These are phyloP conservation scores for Amauroascus verrucosus DNA, from an alignment of 2,329 filamentous ascomycete genomes.

Conservation along the genomic window DNA sequence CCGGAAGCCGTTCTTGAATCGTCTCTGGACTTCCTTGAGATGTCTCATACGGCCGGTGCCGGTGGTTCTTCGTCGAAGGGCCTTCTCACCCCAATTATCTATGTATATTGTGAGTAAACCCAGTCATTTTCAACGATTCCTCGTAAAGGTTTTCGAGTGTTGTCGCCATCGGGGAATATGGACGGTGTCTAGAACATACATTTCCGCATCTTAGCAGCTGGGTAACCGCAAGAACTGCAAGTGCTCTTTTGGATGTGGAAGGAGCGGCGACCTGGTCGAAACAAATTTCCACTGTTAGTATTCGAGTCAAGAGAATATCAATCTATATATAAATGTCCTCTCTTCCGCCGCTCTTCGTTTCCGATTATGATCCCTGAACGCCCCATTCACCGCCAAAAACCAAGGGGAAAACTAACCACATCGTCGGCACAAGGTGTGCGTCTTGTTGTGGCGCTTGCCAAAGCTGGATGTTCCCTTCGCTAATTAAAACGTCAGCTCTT, in stretches of 20 bases:
- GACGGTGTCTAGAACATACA: conserved; percentile 54
- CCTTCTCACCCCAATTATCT: conserved; percentile 99
- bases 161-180: neutral
- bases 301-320: neutral
- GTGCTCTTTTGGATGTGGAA: conserved; percentile 99
- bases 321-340: neutral
- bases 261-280: conserved; percentile 68
- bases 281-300: conserved; percentile 12
- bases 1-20: conserved; percentile 98
- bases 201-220: conserved; percentile 92
- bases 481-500: conserved; percentile 41
- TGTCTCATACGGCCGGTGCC: conserved; percentile 93
- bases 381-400: neutral
- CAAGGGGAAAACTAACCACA: conserved; percentile 62
- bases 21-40: conserved; percentile 82
- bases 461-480: conserved; percentile 64
- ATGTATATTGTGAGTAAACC: conserved; percentile 21
- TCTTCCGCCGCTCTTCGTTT: neutral
- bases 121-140: neutral
- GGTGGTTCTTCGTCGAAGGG: conserved; percentile 99
- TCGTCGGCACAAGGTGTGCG: conserved; percentile 95
- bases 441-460: conserved; percentile 89
- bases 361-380: conserved; percentile 13
- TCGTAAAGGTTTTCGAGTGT: neutral
- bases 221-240: conserved; percentile 93